These are phyloP conservation scores for Saccharum spontaneum DNA, from an alignment of 176 grass and related monocot species.

Conservation along the genomic window DNA sequence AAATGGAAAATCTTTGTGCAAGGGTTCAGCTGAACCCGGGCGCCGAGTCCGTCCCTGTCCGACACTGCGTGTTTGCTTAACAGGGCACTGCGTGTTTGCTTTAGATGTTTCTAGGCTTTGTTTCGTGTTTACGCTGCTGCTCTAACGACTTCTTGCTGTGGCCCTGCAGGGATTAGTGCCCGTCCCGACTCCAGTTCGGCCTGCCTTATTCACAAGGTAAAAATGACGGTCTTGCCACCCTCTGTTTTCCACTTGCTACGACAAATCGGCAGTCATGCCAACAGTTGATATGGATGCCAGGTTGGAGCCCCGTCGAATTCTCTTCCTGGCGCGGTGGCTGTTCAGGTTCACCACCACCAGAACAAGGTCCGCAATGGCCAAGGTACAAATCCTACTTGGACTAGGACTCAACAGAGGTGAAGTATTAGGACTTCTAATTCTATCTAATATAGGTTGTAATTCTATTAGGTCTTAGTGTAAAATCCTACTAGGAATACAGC, in stretches of 20 bases:
- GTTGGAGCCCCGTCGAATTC: neutral
- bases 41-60: neutral
- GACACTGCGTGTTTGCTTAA: neutral
- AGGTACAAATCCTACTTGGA: constrained; percentile 11
- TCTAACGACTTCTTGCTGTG: neutral
- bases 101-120: neutral
- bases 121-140: neutral
- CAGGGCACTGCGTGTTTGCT: neutral
- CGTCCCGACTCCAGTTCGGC: neutral
- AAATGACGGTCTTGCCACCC: neutral
- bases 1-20: neutral
- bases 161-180: neutral
- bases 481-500: neutral
- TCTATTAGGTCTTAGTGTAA: neutral
- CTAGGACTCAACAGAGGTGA: neutral
- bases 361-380: constrained; percentile 13
- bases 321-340: neutral
- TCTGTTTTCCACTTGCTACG: neutral
- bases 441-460: neutral
- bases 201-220: constrained; percentile 27
- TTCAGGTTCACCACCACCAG: neutral
- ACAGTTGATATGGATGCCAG: neutral
- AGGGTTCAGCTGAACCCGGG: neutral
- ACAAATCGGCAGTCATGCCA: neutral
- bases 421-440: neutral